These are phyloP conservation scores for Naganishia onofrii DNA, from an alignment of 768 basidiomycete genomes.

Conservation along the genomic window DNA sequence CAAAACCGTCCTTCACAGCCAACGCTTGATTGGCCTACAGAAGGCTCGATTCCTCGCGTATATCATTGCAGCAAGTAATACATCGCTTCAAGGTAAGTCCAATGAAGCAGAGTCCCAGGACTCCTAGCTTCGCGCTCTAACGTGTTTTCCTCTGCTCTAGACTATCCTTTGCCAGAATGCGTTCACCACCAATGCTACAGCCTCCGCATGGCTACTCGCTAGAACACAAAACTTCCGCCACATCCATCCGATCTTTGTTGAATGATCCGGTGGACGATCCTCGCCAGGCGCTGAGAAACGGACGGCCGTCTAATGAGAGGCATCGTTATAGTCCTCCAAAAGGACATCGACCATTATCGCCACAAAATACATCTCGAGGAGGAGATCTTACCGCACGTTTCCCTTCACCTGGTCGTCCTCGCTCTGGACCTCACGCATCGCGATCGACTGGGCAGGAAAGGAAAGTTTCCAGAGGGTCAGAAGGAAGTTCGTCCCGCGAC, in stretches of 20 bases:
- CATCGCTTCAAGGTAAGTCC: too few relatives aligned
- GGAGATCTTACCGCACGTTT: conserved; percentile 12
- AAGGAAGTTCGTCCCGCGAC: conserved; percentile 1
- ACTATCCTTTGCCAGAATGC: not conserved
- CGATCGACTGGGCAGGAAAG: not conserved
- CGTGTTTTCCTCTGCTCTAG: too few relatives aligned
- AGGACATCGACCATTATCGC: conserved; percentile 4
- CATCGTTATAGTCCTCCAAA: not conserved
- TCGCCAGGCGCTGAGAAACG: not conserved
- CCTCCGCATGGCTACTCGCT: not conserved
- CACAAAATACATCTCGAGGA: conserved; percentile 9
- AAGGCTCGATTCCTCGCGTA: not conserved
- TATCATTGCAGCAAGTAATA: not conserved
- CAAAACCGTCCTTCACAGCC: too few relatives aligned
- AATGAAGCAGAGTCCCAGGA: too few relatives aligned
- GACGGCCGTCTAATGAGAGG: not conserved
- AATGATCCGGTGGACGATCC: conserved; percentile 20
- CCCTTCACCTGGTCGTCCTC: not conserved
- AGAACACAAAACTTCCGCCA: conserved; percentile 16
- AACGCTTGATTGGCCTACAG: not conserved
- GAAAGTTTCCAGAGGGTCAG: conserved; percentile 9
- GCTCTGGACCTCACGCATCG: not conserved
- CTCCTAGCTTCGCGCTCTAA: too few relatives aligned
- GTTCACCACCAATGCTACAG: not conserved
- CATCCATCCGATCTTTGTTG: conserved; percentile 12